These are phyloP conservation scores for Botrytis medusae DNA, from an alignment of 2,329 filamentous ascomycete genomes.

Conservation along the genomic window DNA sequence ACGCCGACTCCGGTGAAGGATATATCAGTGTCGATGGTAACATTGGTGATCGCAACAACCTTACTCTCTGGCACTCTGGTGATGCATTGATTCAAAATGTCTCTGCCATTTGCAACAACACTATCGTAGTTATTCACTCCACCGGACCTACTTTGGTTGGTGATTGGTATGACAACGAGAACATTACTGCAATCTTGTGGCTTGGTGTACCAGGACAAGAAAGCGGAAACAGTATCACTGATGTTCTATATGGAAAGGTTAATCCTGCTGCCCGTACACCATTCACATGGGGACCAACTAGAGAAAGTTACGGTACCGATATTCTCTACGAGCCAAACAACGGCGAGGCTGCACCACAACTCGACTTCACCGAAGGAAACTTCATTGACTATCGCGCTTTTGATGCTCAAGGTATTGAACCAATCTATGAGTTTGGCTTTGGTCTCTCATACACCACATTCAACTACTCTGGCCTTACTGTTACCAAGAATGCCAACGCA, in stretches of 20 bases:
- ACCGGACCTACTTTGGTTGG: slow-evolving; percentile 75
- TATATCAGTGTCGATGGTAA: slow-evolving; percentile 83
- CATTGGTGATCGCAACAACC: slow-evolving; percentile 84
- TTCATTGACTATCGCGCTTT: slow-evolving; percentile 83
- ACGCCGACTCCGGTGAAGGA: slow-evolving; percentile 82
- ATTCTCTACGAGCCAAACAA: slow-evolving; percentile 60
- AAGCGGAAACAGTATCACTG: slow-evolving; percentile 74
- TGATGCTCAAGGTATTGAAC: slow-evolving; percentile 61
- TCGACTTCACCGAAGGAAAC: slow-evolving; percentile 72
- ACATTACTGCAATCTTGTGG: slow-evolving; percentile 82
- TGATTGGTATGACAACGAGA: slow-evolving; percentile 71
- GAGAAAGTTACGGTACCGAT: slow-evolving; percentile 47
- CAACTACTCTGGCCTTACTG: slow-evolving; percentile 64
- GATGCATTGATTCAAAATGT: slow-evolving; percentile 81
- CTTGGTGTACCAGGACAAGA: slow-evolving; percentile 82
- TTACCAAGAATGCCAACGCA: slow-evolving; percentile 33
- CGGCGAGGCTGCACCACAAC: slow-evolving; percentile 63
- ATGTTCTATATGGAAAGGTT: slow-evolving; percentile 79
- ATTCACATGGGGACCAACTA: slow-evolving; percentile 74
- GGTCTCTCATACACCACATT: slow-evolving; percentile 82
- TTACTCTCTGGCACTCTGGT: slow-evolving; percentile 83
- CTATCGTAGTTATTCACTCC: slow-evolving; percentile 87
- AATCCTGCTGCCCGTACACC: slow-evolving; percentile 76
- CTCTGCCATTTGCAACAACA: slow-evolving; percentile 76
- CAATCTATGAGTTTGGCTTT: slow-evolving; percentile 78